phyloP scores from a whole-genome alignment of 768 basidiomycete genomes.

The Phaeotremella skinneri region DNA sequence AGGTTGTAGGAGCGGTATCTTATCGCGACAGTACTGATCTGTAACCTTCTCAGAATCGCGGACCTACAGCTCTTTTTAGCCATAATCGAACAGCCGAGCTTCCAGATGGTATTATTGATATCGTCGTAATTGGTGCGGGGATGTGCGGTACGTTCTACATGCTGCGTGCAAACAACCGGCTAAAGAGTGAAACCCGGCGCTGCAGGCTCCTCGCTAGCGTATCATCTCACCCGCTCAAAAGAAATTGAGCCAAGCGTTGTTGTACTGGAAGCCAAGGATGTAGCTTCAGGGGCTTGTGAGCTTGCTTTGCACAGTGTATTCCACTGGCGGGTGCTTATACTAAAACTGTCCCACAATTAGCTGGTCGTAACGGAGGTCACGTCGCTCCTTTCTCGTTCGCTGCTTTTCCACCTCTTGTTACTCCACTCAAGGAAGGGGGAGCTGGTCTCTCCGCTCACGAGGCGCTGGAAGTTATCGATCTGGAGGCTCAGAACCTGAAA shows the following conservation, averaged over 20 bases:
- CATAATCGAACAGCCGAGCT: conserved; percentile 14
- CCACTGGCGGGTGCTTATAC: not conserved
- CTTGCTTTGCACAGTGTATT: not conserved
- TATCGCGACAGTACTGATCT: conserved; percentile 3
- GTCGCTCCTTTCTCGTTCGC: conserved; percentile 29
- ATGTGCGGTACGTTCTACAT: conserved; percentile 19
- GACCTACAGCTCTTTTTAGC: conserved; percentile 19
- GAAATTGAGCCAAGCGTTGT: conserved; percentile 21
- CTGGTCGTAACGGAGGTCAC: conserved; percentile 38
- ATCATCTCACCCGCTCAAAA: conserved; percentile 31
- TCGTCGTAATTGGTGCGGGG: conserved; percentile 31
- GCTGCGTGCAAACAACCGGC: not conserved
- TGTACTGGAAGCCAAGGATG: conserved; percentile 36
- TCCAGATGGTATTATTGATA: conserved; percentile 19
- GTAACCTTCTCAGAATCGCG: conserved; percentile 25
- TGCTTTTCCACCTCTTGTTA: conserved; percentile 12
- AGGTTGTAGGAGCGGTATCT: too few species aligned
- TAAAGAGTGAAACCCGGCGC: not conserved
- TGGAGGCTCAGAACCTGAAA: conserved; percentile 35
- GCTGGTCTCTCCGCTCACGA: conserved; percentile 35
- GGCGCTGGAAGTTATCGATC: conserved; percentile 31
- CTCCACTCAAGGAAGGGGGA: conserved; percentile 28
- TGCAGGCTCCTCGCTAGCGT: conserved; percentile 34
- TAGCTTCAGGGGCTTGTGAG: conserved; percentile 35
- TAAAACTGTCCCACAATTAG: conserved; percentile 5